Base-by-base conservation (phyloP, 2,329 filamentous ascomycete genomes). In the Colletotrichum orchidophilum region DNA sequence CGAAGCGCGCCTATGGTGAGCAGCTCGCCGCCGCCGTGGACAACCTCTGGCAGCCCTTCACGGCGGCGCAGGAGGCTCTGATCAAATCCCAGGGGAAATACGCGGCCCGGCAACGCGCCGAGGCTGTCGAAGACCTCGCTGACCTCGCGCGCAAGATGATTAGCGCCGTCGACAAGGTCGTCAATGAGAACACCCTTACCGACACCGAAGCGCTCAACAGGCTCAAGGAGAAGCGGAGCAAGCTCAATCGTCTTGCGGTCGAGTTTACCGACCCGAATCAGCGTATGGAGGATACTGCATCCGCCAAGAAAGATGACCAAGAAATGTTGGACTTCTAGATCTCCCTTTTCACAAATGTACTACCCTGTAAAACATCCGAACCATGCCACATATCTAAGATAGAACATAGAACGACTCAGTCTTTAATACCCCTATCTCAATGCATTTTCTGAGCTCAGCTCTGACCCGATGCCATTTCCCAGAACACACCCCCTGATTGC, bases 21-120 rank as follows among this genome's bases (percentile, higher is more conserved):
- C 88, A 90, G 74, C 83, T 91, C 52, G 76, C 81, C 31, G 75
- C 77, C 4, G 89, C 88, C 18, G 80, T 91, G 24, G 79, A 84
- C 18, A 82, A 82, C 21, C 79, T 91, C 33, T 88, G 86, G 84
- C 80, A 82, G 24, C 86, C 86, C 3, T 85, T 88, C 76, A 81
- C 80, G 66, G 77, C 77, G 21, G 75, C 83, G 9, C 77, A 81
- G 50, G 80, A 81, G 63, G 80, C 81, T 46, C 79, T 77, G 74
- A 82, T 82, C 72, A 78, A 80, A 53, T 59, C 66, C 29, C 49
- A 49, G n/a, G 21, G 67, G 33, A 68, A 63, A 27, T 9, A n/a
- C 53, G 60, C 11, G 49, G 21, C 27, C 21, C 70, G 46, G 26
- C 76, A 8, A 81, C 66, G 62, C 42, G 61, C 82, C 71, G 83